A percentile compares a stretch with the other conserved stretches of the same genome.
These are phyloP conservation scores for Cladosporium phlei DNA, from an alignment of 2,329 filamentous ascomycete species.

Conservation along the genomic window DNA sequence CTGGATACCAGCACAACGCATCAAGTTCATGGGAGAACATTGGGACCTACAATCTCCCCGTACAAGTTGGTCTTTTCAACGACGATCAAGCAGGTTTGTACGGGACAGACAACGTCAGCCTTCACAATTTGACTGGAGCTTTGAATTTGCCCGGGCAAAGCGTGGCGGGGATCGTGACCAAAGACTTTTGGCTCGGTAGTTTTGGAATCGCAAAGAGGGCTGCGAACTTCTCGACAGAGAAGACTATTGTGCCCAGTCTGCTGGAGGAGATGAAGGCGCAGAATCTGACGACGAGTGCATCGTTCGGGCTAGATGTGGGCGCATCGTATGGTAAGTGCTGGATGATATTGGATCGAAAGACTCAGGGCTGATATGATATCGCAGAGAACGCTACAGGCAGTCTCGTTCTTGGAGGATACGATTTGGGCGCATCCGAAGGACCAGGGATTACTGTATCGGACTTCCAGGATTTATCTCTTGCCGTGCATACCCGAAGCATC, in stretches of 20 bases:
- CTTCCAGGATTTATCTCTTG: constrained; percentile 4
- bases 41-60: constrained; percentile 29
- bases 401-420: constrained; percentile 35
- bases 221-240: constrained; percentile 35
- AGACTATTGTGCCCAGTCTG: constrained; percentile 27
- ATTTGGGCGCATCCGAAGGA: constrained; percentile 15
- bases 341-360: no score
- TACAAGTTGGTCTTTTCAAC: constrained; percentile 40
- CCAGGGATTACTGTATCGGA: background rate
- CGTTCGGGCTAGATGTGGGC: constrained; percentile 37
- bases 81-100: constrained; percentile 43
- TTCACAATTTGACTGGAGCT: constrained; percentile 18
- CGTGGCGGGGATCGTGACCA: constrained; percentile 32
- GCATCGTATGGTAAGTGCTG: constrained; percentile 21
- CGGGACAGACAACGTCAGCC: constrained; percentile 31
- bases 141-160: constrained; percentile 29
- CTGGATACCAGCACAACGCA: constrained; percentile 24
- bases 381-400: background rate
- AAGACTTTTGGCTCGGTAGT: constrained; percentile 34
- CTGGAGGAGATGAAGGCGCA: constrained; percentile 18
- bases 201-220: constrained; percentile 33
- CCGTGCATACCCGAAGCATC: background rate
- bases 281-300: constrained; percentile 31
- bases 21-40: constrained; percentile 30
- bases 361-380: background rate